Evolutionary conservation across 768 basidiomycete genomes (phyloP).

Genomic region (Rubroboletus pulcherrimus): DNA sequence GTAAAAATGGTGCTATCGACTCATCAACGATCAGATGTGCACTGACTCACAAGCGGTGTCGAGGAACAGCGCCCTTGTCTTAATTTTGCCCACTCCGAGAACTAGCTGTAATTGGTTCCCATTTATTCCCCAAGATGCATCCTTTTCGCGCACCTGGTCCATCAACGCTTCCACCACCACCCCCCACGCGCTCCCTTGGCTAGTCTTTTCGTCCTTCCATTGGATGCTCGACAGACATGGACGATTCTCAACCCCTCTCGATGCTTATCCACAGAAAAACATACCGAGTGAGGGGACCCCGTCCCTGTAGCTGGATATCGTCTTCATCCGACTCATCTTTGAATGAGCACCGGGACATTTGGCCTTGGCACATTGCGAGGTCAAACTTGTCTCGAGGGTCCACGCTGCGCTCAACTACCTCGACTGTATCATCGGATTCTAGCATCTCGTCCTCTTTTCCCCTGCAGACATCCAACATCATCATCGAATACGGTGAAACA

Average conservation of each 20-base stretch:
- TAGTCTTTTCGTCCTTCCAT: background rate
- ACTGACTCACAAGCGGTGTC: constrained; percentile 17
- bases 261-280: constrained; percentile 8
- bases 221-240: constrained; percentile 10
- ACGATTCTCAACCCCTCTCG: constrained; percentile 5
- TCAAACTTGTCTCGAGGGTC: constrained; percentile 12
- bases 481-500: constrained; percentile 5
- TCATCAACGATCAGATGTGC: constrained; percentile 13
- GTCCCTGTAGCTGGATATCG: constrained; percentile 27
- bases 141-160: background rate
- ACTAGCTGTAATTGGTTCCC: background rate
- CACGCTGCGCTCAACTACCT: constrained; percentile 14
- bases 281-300: constrained; percentile 26
- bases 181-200: background rate
- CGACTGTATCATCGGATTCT: constrained; percentile 14
- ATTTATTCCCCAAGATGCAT: constrained; percentile 23
- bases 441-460: constrained; percentile 11
- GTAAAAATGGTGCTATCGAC: background rate
- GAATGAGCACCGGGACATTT: constrained; percentile 13
- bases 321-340: constrained; percentile 11
- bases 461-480: background rate
- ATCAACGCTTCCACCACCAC: constrained; percentile 5
- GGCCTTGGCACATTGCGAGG: constrained; percentile 16
- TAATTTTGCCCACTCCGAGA: constrained; percentile 1
- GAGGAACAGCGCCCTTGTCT: constrained; percentile 10